Evolutionary conservation across 495 filamentous ascomycete species (phyloP).

Genomic region (Podospora appendiculata): DNA sequence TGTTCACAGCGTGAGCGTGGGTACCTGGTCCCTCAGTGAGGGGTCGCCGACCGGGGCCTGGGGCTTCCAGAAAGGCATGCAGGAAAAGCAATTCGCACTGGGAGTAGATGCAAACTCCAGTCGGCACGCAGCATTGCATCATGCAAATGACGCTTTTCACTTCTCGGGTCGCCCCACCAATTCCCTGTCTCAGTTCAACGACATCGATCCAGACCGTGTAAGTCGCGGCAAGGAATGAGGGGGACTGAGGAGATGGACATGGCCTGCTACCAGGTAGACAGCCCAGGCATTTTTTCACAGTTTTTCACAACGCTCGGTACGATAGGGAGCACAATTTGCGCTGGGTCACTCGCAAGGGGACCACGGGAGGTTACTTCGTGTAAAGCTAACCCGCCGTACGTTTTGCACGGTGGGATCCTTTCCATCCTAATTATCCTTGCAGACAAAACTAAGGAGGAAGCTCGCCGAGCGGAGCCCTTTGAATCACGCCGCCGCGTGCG

Average conservation of each 20-base stretch:
- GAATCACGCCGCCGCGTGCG: no score
- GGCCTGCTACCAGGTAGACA: not conserved
- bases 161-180: constrained; percentile 8
- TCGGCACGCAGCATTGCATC: constrained; percentile 9
- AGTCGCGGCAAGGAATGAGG: not conserved
- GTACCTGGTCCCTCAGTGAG: not conserved
- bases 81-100: constrained; percentile 16
- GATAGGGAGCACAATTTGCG: no score
- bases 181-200: not conserved
- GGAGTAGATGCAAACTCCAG: not conserved
- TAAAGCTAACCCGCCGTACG: no score
- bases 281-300: not conserved
- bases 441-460: no score
- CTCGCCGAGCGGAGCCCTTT: no score
- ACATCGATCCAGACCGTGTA: constrained; percentile 1
- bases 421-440: no score
- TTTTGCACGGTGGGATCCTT: no score
- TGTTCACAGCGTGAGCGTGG: no score
- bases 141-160: constrained; percentile 12
- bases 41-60: not conserved
- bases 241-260: not conserved
- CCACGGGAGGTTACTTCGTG: no score
- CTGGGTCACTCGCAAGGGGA: no score
- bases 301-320: no score
- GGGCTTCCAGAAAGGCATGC: no score